These are phyloP conservation scores for Ramaria rubella DNA, from an alignment of 768 basidiomycete genomes.

Conservation along the genomic window DNA sequence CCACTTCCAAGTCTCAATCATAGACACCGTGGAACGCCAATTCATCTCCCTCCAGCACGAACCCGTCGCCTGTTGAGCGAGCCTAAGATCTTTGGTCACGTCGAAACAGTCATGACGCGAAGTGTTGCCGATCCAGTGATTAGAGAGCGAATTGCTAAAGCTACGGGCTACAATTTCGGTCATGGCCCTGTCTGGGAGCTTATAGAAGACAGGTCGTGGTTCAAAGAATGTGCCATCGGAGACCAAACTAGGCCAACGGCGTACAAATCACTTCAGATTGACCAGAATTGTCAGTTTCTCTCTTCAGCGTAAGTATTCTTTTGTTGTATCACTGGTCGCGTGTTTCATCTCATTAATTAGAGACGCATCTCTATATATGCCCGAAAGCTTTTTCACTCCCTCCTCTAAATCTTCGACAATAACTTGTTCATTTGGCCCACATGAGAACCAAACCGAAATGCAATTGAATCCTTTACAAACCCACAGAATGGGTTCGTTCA, in stretches of 20 bases:
- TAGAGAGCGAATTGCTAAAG: constrained; percentile 53
- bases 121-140: constrained; percentile 35
- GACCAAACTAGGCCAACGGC: constrained; percentile 6
- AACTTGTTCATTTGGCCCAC: constrained; percentile 61
- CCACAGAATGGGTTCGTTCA: constrained; percentile 47
- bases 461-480: constrained; percentile 51
- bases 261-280: constrained; percentile 22
- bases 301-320: neutral
- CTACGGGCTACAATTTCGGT: constrained; percentile 71
- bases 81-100: constrained; percentile 42
- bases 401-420: constrained; percentile 55
- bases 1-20: constrained; percentile 66
- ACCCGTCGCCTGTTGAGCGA: constrained; percentile 30
- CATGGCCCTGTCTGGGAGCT: constrained; percentile 75
- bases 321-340: neutral
- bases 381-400: constrained; percentile 51
- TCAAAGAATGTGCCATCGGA: constrained; percentile 42
- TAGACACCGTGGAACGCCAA: constrained; percentile 61
- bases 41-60: constrained; percentile 41
- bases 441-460: constrained; percentile 43
- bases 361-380: constrained; percentile 1
- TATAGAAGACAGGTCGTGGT: constrained; percentile 72
- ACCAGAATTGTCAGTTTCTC: constrained; percentile 15
- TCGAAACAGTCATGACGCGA: constrained; percentile 39
- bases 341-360: neutral